Base-by-base conservation (phyloP, 176 grass and related monocot genomes). In the Echinochloa phyllopogon region DNA sequence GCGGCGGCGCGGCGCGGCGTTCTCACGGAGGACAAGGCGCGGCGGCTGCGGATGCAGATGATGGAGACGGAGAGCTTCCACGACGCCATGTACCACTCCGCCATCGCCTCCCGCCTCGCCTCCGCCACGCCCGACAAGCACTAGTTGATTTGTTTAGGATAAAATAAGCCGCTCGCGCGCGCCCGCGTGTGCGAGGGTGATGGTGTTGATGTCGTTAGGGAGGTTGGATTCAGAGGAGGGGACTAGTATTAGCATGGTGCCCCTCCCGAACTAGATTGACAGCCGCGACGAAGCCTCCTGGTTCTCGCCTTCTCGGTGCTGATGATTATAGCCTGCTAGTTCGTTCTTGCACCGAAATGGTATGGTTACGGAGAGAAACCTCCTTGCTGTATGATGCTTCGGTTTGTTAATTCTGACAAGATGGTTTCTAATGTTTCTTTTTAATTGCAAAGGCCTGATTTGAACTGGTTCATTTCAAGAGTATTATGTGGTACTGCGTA, bases 31-130 rank as follows among this genome's bases (percentile, higher is more conserved):
- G 93, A 99, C 83, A 99, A 99, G 88, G 93, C 96, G 57, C 92
- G 87, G 63, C 85, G 78, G 86, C 93, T 98, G 47, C 91, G 96
- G 23, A 75, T 89, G 86, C 81, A 59, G 87, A 96, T 89, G 89
- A 84, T 91, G 81, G 96, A 99, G 83, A 87, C 68, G 68, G 81
- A 94, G 78, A 94, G 74, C 80, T 99, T 94, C 90, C 93, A 94
- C 75, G 89, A 99, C 71, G 81, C 71, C 87, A 99, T 99, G 96
- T 99, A 99, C 88, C 93, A 96, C 94, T 99, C 96, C 72, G 93
- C 89, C 88, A 99, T 99, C 82, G 96, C 96, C 6, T 95, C 96
- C 66, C 96, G 96, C 73, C 93, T 98, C 83, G 96, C 96, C 74
- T 95, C 96, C 78, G 89, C 92, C 74, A 5, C 80, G 16, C 79